A percentile compares a stretch with the other conserved stretches of the same genome.
Conservation (phyloP, 2,329 filamentous ascomycete species). For the Ophiostoma novo-ulmi region DNA sequence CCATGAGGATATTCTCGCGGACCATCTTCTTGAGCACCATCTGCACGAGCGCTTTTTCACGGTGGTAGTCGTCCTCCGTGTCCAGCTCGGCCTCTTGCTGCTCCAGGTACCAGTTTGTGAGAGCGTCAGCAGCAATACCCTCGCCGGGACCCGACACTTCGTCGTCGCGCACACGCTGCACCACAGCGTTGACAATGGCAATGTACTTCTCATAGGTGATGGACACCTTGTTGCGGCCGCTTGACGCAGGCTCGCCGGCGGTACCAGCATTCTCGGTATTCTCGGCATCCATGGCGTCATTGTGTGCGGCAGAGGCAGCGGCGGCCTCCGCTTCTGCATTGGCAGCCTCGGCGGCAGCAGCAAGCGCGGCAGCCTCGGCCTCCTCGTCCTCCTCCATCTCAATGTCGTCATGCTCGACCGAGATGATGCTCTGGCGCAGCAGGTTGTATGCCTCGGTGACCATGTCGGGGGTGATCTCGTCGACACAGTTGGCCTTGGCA, state of each 20-base stretch:
- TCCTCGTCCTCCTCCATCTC: slow-evolving; percentile 77
- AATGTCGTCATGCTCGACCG: slow-evolving; percentile 94
- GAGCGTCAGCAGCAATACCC: slow-evolving; percentile 75
- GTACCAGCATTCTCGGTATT: slow-evolving; percentile 11
- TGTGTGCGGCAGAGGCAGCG: slow-evolving; percentile 42
- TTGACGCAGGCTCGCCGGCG: background rate
- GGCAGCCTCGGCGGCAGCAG: slow-evolving; percentile 36
- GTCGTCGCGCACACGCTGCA: slow-evolving; percentile 77
- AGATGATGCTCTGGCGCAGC: slow-evolving; percentile 90
- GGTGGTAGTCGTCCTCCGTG: slow-evolving; percentile 73
- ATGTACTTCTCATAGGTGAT: slow-evolving; percentile 96
- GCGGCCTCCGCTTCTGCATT: slow-evolving; percentile 40
- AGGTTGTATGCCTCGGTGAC: slow-evolving; percentile 90
- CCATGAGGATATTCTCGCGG: slow-evolving; percentile 87
- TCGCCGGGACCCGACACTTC: slow-evolving; percentile 66
- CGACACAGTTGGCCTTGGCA: slow-evolving; percentile 93
- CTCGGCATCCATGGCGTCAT: slow-evolving; percentile 32
- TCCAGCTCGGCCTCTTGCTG: slow-evolving; percentile 79
- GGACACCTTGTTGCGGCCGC: slow-evolving; percentile 60
- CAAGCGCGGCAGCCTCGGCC: slow-evolving; percentile 18
- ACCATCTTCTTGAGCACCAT: slow-evolving; percentile 96
- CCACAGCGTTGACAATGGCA: slow-evolving; percentile 78
- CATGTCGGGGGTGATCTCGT: slow-evolving; percentile 77
- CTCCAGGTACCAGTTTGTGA: slow-evolving; percentile 88
- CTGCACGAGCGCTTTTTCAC: slow-evolving; percentile 64